Percentiles rank a stretch among this genome's conserved stretches.
Evolutionary conservation across 371 early-diverging fungal species (phyloP).

Genomic region (Funneliformis caledonium): DNA sequence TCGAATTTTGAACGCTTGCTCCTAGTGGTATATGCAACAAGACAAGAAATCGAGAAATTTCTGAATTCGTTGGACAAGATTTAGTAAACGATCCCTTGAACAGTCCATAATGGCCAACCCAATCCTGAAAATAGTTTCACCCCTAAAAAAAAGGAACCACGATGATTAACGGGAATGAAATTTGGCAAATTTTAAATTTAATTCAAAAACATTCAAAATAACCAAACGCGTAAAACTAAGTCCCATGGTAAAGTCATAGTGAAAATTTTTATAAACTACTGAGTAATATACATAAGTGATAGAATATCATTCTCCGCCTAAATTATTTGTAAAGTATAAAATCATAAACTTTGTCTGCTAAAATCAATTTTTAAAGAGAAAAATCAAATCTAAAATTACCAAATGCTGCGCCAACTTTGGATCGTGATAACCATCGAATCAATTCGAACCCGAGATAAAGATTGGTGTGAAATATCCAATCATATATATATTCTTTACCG

Average conservation of each 20-base stretch:
- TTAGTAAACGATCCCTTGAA: conserved; percentile 58
- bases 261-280: conserved; percentile 93
- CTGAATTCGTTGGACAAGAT: conserved; percentile 79
- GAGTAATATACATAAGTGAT: conserved; percentile 89
- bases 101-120: conserved; percentile 81
- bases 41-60: conserved; percentile 69
- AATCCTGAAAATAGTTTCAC: conserved; percentile 84
- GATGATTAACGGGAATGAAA: neutral
- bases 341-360: neutral
- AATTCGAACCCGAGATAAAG: conserved; percentile 74
- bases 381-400: conserved; percentile 45
- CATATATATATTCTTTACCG: conserved; percentile 50
- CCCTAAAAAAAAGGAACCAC: conserved; percentile 49
- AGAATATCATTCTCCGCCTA: conserved; percentile 72
- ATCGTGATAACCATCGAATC: conserved; percentile 83
- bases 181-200: neutral
- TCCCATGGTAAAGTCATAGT: conserved; percentile 92
- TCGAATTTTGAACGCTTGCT: conserved; percentile 66
- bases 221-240: conserved; percentile 87
- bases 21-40: conserved; percentile 88
- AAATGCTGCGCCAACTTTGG: conserved; percentile 77
- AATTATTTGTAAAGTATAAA: neutral
- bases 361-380: neutral
- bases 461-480: conserved; percentile 78
- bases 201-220: conserved; percentile 68